Conservation (phyloP, 202 grass and related monocot species). For the Digitaria exilis region DNA sequence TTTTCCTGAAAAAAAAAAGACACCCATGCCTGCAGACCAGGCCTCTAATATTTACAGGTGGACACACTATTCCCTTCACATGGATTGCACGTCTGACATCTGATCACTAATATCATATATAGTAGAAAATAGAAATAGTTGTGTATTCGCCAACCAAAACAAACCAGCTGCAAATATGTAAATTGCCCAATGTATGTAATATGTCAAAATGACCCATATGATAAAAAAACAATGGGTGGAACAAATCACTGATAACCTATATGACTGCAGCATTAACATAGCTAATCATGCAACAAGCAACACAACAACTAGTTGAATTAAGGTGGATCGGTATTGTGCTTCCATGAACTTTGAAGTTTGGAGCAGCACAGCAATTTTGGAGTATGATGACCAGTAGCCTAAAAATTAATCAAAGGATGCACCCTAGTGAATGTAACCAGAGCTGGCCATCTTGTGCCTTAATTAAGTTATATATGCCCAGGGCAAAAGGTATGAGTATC, state of each 20-base stretch:
- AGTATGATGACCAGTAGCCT: neutral
- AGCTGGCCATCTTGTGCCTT: neutral
- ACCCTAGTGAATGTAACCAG: neutral
- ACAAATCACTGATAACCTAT: too few relatives aligned
- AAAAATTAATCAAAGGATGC: neutral
- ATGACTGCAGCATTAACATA: neutral
- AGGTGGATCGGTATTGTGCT: neutral
- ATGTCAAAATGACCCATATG: neutral
- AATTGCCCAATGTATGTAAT: neutral
- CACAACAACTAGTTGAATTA: too few relatives aligned
- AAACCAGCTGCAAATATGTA: too few relatives aligned
- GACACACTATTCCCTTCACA: neutral
- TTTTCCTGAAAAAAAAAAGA: neutral
- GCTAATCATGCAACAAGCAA: too few relatives aligned
- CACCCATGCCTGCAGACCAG: neutral
- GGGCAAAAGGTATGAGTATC: neutral
- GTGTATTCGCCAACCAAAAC: neutral
- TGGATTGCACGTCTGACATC: neutral
- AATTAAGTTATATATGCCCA: neutral
- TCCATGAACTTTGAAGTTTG: constrained; percentile 13
- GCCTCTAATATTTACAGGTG: constrained; percentile 1
- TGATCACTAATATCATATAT: neutral
- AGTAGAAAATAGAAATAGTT: constrained; percentile 10
- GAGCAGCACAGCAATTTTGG: neutral
- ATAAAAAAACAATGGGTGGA: neutral